phyloP scores from a whole-genome alignment of 2,329 filamentous ascomycete species.

The Sphaerulina musiva region DNA sequence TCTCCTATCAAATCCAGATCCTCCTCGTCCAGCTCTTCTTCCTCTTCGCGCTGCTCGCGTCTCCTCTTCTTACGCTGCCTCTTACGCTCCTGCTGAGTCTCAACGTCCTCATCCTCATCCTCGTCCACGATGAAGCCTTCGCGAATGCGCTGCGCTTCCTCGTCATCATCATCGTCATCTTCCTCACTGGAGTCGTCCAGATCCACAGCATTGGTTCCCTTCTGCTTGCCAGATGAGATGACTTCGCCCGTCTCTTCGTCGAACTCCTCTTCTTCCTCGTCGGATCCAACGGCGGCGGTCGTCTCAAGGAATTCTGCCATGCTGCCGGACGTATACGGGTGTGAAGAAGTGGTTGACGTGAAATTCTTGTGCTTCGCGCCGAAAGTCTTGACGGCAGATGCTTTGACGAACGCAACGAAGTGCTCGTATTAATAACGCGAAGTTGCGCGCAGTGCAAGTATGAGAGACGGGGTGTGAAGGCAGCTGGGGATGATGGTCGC shows the following conservation, averaged over 20 bases:
- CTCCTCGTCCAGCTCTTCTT: conserved; percentile 82
- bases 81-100: conserved; percentile 51
- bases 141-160: conserved; percentile 69
- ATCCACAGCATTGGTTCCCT: conserved; percentile 38
- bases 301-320: conserved; percentile 60
- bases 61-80: conserved; percentile 70
- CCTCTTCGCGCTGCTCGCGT: conserved; percentile 73
- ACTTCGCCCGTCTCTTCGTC: conserved; percentile 67
- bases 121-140: conserved; percentile 97
- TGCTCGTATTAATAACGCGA: background rate
- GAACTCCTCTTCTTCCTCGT: conserved; percentile 75
- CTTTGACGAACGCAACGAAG: background rate
- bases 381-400: background rate
- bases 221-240: conserved; percentile 26
- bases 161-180: conserved; percentile 78
- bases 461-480: too few relatives aligned
- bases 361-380: background rate
- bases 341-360: background rate
- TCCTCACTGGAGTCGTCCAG: conserved; percentile 86
- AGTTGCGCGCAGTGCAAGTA: background rate
- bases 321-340: background rate
- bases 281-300: conserved; percentile 76
- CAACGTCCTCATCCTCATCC: conserved; percentile 74
- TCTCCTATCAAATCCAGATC: conserved; percentile 93
- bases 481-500: too few relatives aligned